These are phyloP conservation scores for Quercus parvula DNA, from an alignment of 306 rosid species.

Conservation along the genomic window DNA sequence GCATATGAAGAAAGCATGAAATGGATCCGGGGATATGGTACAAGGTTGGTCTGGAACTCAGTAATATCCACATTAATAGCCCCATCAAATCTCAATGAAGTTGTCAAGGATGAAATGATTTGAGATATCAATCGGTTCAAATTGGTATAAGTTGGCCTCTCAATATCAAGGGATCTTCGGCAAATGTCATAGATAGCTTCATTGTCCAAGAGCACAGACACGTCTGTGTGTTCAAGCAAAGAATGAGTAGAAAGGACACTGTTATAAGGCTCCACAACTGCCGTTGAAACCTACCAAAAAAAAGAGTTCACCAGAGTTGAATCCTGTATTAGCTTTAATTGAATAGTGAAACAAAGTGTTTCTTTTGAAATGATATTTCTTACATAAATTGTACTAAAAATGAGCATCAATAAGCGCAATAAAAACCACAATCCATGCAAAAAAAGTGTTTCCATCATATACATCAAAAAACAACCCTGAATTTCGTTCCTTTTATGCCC, in stretches of 20 bases:
- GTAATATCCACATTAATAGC: conserved; percentile 94
- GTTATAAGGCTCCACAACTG: conserved; percentile 97
- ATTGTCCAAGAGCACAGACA: conserved; percentile 87
- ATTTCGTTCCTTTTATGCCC: background rate
- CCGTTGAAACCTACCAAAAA: conserved; percentile 78
- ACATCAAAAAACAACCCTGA: background rate
- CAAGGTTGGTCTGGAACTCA: conserved; percentile 98
- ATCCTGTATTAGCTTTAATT: background rate
- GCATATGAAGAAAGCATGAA: conserved; percentile 98
- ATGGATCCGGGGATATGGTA: conserved; percentile 94
- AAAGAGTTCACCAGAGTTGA: background rate
- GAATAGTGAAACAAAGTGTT: background rate
- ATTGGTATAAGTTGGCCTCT: conserved; percentile 94
- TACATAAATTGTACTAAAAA: background rate
- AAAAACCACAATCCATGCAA: background rate
- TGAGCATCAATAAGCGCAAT: background rate
- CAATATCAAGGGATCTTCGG: conserved; percentile 88
- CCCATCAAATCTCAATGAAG: conserved; percentile 96
- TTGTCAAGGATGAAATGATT: conserved; percentile 88
- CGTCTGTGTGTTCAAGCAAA: conserved; percentile 96
- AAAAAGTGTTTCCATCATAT: background rate
- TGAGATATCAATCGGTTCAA: conserved; percentile 91
- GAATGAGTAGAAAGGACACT: conserved; percentile 96
- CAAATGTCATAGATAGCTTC: conserved; percentile 98
- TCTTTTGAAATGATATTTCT: background rate